Percentiles rank a stretch among this genome's conserved stretches.
phyloP scores from a whole-genome alignment of 352 stramenopile species.

The Globisporangium mamillatum region DNA sequence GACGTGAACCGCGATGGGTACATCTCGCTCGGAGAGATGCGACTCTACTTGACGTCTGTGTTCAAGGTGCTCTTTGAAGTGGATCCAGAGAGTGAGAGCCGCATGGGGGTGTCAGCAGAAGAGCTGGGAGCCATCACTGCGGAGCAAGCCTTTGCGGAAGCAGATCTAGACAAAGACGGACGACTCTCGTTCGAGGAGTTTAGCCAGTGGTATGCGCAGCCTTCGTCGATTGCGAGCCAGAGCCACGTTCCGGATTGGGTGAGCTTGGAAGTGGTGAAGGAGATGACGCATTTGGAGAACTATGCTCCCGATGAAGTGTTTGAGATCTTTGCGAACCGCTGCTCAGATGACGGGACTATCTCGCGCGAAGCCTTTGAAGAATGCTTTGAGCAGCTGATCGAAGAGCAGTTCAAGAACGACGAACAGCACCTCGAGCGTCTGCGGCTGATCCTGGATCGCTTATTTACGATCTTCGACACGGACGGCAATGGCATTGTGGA shows the following conservation, averaged over 20 bases:
- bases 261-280: constrained; percentile 72
- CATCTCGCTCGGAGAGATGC: constrained; percentile 85
- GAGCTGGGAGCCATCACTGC: constrained; percentile 74
- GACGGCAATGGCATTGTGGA: constrained; percentile 78
- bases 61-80: constrained; percentile 88
- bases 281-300: constrained; percentile 84
- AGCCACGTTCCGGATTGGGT: constrained; percentile 55
- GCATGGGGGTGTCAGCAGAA: constrained; percentile 65
- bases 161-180: constrained; percentile 71
- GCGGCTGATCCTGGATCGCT: constrained; percentile 63
- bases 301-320: constrained; percentile 83
- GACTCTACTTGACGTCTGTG: constrained; percentile 77
- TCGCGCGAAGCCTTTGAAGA: constrained; percentile 80
- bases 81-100: constrained; percentile 53
- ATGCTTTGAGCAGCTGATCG: constrained; percentile 82
- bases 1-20: constrained; percentile 86
- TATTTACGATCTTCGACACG: constrained; percentile 83
- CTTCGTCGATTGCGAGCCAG: constrained; percentile 26
- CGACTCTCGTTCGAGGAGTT: constrained; percentile 86
- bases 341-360: constrained; percentile 71
- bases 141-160: constrained; percentile 79
- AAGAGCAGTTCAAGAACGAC: constrained; percentile 76
- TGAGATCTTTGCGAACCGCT: constrained; percentile 84
- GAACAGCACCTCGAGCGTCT: constrained; percentile 58
- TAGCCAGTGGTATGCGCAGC: constrained; percentile 71